Evolutionary conservation across 129 eudicot species (phyloP).

Genomic region (Gnaphalium uliginosum): DNA sequence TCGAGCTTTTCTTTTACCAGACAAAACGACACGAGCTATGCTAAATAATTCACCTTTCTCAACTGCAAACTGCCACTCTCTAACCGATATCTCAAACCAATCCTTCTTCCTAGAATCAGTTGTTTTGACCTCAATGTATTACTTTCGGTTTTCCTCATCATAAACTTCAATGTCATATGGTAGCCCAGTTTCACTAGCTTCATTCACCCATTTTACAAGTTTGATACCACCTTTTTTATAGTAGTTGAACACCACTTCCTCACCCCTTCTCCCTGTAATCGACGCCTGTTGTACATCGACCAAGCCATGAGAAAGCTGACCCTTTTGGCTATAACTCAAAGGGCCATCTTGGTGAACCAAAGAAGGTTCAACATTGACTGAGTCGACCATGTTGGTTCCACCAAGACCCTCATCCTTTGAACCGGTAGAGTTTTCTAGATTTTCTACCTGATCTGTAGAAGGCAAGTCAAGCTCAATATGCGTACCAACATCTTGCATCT

Average conservation of each 20-base stretch:
- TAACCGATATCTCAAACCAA: slow-evolving; percentile 69
- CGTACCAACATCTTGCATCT: slow-evolving; percentile 15
- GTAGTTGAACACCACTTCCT: slow-evolving; percentile 62
- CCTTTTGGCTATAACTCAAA: slow-evolving; percentile 29
- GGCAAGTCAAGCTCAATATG: slow-evolving; percentile 22
- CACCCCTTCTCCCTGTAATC: slow-evolving; percentile 71
- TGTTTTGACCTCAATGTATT: slow-evolving; percentile 88
- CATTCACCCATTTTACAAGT: slow-evolving; percentile 75
- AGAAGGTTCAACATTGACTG: slow-evolving; percentile 12
- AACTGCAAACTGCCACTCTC: slow-evolving; percentile 90
- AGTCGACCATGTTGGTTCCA: slow-evolving; percentile 1
- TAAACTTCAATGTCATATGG: slow-evolving; percentile 73
- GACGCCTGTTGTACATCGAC: slow-evolving; percentile 44
- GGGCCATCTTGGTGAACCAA: slow-evolving; percentile 36
- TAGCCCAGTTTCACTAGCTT: slow-evolving; percentile 63
- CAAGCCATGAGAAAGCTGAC: slow-evolving; percentile 35
- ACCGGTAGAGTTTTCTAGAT: not conserved
- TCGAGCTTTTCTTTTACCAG: slow-evolving; percentile 37
- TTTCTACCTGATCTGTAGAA: not conserved
- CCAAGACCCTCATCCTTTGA: slow-evolving; percentile 19
- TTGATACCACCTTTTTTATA: slow-evolving; percentile 31
- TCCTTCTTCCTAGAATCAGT: slow-evolving; percentile 61
- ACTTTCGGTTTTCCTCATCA: slow-evolving; percentile 41
- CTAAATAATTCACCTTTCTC: slow-evolving; percentile 78
- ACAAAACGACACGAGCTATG: slow-evolving; percentile 70